Conservation (phyloP, 257 asterid genomes). For the Rehmannia glutinosa region DNA sequence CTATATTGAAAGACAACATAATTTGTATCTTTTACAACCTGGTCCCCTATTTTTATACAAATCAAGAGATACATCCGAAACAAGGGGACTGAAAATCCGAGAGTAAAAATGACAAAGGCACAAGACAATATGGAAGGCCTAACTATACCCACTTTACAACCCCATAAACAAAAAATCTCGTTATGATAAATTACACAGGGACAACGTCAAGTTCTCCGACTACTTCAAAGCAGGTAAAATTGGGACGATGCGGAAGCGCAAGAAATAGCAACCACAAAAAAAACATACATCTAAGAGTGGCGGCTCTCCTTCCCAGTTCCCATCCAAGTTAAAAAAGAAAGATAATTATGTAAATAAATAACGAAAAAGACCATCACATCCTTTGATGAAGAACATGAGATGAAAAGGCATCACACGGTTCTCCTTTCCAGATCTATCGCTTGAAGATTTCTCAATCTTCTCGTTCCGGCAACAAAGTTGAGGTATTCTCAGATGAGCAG, state of each 20-base stretch:
- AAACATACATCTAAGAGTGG: conserved; percentile 16
- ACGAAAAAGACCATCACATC: conserved; percentile 13
- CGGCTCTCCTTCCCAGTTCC: conserved; percentile 19
- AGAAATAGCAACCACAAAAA: conserved; percentile 14
- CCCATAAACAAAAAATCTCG: conserved; percentile 25
- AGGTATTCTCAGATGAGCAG: not conserved
- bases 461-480: too few species aligned
- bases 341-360: not conserved
- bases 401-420: not conserved
- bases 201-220: conserved; percentile 13
- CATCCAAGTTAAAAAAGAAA: not conserved
- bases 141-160: conserved; percentile 39
- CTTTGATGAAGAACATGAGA: not conserved
- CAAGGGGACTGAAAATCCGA: not conserved
- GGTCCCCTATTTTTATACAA: conserved; percentile 14
- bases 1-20: not conserved
- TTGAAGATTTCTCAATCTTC: too few species aligned
- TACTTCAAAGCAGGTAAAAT: conserved; percentile 21
- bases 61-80: conserved; percentile 7
- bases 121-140: conserved; percentile 11
- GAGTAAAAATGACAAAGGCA: not conserved
- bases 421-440: not conserved
- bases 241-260: conserved; percentile 11
- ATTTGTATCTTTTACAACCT: conserved; percentile 17
- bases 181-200: too few species aligned